Evolutionary conservation across 805 yeast genomes (phyloP), one percentile per base, ranked within the genome.

Genomic region (Ogataea methanolica): DNA sequence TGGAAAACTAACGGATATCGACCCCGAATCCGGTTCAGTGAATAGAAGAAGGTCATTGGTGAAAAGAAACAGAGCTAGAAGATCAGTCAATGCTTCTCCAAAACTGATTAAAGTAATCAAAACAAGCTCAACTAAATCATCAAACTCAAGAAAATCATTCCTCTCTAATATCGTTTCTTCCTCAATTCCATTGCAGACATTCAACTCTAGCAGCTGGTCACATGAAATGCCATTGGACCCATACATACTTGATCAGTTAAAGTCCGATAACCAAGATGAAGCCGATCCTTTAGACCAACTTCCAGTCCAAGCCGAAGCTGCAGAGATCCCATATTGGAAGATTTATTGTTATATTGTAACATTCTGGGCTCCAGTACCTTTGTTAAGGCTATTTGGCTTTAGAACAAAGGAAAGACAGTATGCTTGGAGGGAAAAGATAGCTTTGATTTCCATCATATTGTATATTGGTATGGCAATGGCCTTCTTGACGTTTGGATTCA

Each of bases 361-460:
- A 0, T 89, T 89, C 65, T 92, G 97, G 94, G 95, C 96, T 3
- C 96, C 97, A 1, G 78, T 85, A 3, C 83, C 90, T 0, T 52
- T 89, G 33, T 68, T 90, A 58, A 70, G 70, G 39, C 65, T 87
- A 39, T 85, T 80, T 66, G 98, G 98, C 3, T 76, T 92, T 76
- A 76, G 78, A 33, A 81, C 85, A 19, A 80, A 81, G 55, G 91
- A 83, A 39, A 80, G 96, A 50, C 97, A 91, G 63, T 80, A 82
- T 73, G 98, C 98, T 0, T 94, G 99, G 99, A 78, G 99, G 61
- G 99, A 94, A 61, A 92, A 92, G 62, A 85, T 91, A 46, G 98
- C 89, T 1, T 73, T 94, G 39, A 73, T 92, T 39, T 76, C 94
- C 1, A 74, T 90, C 46, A 90, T 92, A 57, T 53, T 85, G 17